Evolutionary conservation across 352 stramenopile genomes (phyloP).

Genomic region (Plasmopara halstedii): DNA sequence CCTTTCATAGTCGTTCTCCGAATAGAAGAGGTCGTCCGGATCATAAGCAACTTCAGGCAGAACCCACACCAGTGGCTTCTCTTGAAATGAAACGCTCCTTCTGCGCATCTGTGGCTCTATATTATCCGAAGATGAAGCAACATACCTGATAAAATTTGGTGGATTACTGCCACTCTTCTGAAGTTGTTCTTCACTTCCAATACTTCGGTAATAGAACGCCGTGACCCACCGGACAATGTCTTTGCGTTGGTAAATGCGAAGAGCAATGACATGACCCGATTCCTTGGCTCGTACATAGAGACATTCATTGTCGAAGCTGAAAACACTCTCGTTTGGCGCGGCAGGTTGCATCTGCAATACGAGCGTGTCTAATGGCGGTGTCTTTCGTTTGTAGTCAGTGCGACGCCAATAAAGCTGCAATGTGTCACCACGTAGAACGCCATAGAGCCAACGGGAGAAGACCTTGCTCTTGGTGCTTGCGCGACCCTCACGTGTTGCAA

Average conservation of each 20-base stretch:
- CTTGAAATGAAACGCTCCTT: slow-evolving; percentile 48
- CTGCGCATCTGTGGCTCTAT: slow-evolving; percentile 9
- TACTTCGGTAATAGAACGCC: slow-evolving; percentile 53
- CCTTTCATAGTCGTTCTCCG: slow-evolving; percentile 45
- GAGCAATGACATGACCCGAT: slow-evolving; percentile 30
- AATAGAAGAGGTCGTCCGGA: slow-evolving; percentile 49
- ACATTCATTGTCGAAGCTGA: slow-evolving; percentile 54
- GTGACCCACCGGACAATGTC: slow-evolving; percentile 59
- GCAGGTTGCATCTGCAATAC: slow-evolving; percentile 31
- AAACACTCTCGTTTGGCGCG: slow-evolving; percentile 41
- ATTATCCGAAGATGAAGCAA: slow-evolving; percentile 2
- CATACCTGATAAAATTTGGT: slow-evolving; percentile 10
- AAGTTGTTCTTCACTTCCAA: slow-evolving; percentile 9
- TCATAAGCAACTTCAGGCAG: slow-evolving; percentile 38
- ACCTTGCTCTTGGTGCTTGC: slow-evolving; percentile 28
- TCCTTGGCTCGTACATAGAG: slow-evolving; percentile 43
- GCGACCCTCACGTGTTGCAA: slow-evolving; percentile 19
- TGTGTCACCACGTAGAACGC: slow-evolving; percentile 32
- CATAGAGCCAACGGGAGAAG: slow-evolving; percentile 52
- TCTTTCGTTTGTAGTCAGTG: slow-evolving; percentile 50
- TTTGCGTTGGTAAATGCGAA: slow-evolving; percentile 55
- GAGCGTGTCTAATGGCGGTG: slow-evolving; percentile 34
- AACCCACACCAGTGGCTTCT: slow-evolving; percentile 40
- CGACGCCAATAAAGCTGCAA: slow-evolving; percentile 47
- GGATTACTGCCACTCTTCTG: neutral